Conservation (phyloP, 192 early-diverging fungal species). For the Chytriomyces hyalinus region DNA sequence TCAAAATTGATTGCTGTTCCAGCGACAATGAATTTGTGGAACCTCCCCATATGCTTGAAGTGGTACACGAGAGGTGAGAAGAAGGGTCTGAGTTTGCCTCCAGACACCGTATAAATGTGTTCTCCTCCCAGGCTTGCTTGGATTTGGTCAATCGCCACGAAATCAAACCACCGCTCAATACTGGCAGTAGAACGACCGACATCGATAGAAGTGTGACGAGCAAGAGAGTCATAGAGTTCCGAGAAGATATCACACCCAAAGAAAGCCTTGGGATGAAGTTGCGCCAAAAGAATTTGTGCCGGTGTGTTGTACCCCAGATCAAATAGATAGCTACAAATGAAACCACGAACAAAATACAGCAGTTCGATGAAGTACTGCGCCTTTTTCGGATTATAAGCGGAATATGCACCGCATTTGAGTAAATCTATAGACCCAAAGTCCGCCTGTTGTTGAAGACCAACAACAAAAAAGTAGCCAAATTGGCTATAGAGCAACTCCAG, state of each 20-base stretch:
- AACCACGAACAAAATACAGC: conserved; percentile 44
- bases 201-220: background rate
- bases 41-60: conserved; percentile 36
- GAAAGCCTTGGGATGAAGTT: conserved; percentile 41
- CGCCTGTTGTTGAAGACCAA: too few species aligned
- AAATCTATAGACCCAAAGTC: conserved; percentile 3
- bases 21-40: conserved; percentile 36
- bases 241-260: conserved; percentile 40
- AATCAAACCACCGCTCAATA: background rate
- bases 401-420: background rate
- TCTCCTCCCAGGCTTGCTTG: conserved; percentile 26
- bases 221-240: conserved; percentile 28
- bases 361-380: conserved; percentile 10
- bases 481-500: too few species aligned
- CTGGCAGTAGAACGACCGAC: background rate
- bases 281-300: conserved; percentile 38
- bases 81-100: conserved; percentile 18
- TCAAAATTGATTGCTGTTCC: conserved; percentile 44
- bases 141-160: background rate
- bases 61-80: conserved; percentile 39
- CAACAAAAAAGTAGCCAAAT: too few species aligned
- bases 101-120: conserved; percentile 14
- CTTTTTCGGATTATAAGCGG: background rate
- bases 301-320: conserved; percentile 35
- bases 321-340: conserved; percentile 39